phyloP scores from a whole-genome alignment of 176 grass and related monocot genomes.

The Hordeum marinum region DNA sequence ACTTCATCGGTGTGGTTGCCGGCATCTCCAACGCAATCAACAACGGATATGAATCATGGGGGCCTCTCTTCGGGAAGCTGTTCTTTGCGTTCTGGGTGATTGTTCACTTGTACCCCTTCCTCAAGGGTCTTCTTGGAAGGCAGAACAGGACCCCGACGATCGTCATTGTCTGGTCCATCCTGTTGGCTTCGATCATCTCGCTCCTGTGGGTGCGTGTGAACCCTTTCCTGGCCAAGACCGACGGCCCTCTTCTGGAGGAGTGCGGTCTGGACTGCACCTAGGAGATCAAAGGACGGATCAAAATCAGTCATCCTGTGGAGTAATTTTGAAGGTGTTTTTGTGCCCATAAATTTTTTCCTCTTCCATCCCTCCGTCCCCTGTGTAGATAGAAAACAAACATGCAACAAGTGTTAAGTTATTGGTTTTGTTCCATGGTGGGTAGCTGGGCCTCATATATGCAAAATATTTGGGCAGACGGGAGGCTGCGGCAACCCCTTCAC shows the following conservation, averaged over 20 bases:
- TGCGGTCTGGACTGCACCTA: conserved; percentile 51
- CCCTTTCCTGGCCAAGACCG: conserved; percentile 55
- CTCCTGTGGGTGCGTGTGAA: conserved; percentile 81
- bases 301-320: not conserved
- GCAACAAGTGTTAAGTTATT: conserved; percentile 15
- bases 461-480: conserved; percentile 40
- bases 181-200: conserved; percentile 81
- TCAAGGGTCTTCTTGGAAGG: conserved; percentile 74
- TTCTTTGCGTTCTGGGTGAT: conserved; percentile 95
- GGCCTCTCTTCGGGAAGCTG: conserved; percentile 73
- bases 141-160: conserved; percentile 81
- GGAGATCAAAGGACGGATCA: not conserved
- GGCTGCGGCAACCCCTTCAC: conserved; percentile 28
- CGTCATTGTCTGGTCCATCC: conserved; percentile 85
- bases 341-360: conserved; percentile 26
- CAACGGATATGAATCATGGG: conserved; percentile 87
- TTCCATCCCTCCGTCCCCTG: not conserved
- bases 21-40: conserved; percentile 79
- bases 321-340: conserved; percentile 48
- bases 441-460: conserved; percentile 43
- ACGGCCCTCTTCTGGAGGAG: conserved; percentile 43
- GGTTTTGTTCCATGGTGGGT: conserved; percentile 38
- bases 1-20: conserved; percentile 74
- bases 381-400: conserved; percentile 43
- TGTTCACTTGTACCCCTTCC: conserved; percentile 83